These are phyloP conservation scores for Colletotrichum musae DNA, from an alignment of 2,329 filamentous ascomycete species.

Conservation along the genomic window DNA sequence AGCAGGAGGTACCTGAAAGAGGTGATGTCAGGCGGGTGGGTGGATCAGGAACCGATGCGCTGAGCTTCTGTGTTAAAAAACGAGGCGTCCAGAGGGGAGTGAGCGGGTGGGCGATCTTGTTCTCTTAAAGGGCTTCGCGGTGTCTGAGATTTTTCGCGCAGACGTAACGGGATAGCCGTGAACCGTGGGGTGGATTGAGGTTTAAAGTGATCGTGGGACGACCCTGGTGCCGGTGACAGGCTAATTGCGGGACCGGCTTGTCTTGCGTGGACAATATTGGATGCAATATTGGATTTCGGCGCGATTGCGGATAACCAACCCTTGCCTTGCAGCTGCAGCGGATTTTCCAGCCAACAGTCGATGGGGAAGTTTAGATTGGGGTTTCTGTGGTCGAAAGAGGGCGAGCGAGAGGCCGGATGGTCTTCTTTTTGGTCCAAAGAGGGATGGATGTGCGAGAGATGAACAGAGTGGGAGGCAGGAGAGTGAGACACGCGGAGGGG, in stretches of 20 bases:
- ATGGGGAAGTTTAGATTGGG: constrained; percentile 27
- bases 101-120: constrained; percentile 14
- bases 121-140: constrained; percentile 20
- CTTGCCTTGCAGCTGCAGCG: constrained; percentile 20
- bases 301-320: constrained; percentile 40
- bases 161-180: constrained; percentile 31
- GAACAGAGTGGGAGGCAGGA: constrained; percentile 4
- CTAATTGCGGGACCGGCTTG: constrained; percentile 37
- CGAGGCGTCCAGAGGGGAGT: constrained; percentile 14
- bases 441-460: constrained; percentile 2
- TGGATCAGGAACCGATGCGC: constrained; percentile 22
- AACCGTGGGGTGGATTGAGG: constrained; percentile 34
- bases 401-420: constrained; percentile 12
- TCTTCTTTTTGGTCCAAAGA: constrained; percentile 5
- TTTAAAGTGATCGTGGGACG: constrained; percentile 40
- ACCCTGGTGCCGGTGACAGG: constrained; percentile 37
- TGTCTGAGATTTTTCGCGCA: constrained; percentile 24
- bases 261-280: constrained; percentile 41
- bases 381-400: constrained; percentile 12
- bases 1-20: constrained; percentile 30
- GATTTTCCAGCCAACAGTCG: constrained; percentile 25
- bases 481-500: constrained; percentile 39
- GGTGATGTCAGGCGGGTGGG: constrained; percentile 37
- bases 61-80: not conserved
- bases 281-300: constrained; percentile 40